Percentiles rank a stretch among this genome's conserved stretches.
phyloP scores from a whole-genome alignment of 2,329 filamentous ascomycete genomes.

The Fusarium napiforme region DNA sequence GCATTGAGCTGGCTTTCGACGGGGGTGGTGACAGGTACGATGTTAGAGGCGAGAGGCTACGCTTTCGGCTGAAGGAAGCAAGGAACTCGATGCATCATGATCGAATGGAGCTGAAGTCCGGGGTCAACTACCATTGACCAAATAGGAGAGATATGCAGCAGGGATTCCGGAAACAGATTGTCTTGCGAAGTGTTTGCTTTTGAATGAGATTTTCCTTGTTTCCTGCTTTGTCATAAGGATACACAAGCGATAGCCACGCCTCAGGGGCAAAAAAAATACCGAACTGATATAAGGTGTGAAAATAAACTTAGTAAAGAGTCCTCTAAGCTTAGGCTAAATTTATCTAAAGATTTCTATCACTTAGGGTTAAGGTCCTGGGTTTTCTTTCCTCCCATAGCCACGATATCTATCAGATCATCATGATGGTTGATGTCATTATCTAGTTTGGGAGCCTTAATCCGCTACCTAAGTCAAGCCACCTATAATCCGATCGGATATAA shows the following conservation, averaged over 20 bases:
- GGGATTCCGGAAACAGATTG: background rate
- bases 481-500: background rate
- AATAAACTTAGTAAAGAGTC: too few species aligned
- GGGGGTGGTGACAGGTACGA: background rate
- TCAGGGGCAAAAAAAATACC: too few species aligned
- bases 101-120: background rate
- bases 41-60: background rate
- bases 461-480: background rate
- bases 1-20: background rate
- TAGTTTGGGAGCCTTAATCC: background rate
- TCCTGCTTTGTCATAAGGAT: accelerated
- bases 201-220: background rate
- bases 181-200: background rate
- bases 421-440: background rate
- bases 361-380: too few species aligned
- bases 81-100: background rate
- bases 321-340: too few species aligned
- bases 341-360: too few species aligned
- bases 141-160: background rate
- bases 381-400: too few species aligned
- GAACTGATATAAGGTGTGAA: too few species aligned
- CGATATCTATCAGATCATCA: background rate
- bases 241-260: background rate
- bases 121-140: background rate
- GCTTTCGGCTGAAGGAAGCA: background rate